These are phyloP conservation scores for Viola odorata DNA, from an alignment of 345 rosid species.

Conservation along the genomic window DNA sequence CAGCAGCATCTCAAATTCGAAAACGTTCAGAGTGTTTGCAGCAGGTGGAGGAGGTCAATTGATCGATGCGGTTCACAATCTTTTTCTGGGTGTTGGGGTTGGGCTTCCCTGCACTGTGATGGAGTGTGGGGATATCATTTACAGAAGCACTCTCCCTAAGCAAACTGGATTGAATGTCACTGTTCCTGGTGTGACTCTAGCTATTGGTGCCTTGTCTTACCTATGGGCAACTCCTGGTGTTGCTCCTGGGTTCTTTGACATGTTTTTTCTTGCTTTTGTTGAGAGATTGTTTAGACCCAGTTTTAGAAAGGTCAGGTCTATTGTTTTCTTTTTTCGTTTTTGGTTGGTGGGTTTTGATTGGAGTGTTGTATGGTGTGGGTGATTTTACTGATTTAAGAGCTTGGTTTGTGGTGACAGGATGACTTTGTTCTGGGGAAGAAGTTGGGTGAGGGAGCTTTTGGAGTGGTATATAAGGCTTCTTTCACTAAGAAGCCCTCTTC, in stretches of 20 bases:
- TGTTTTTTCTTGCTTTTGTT: conserved; percentile 90
- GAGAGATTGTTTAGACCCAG: conserved; percentile 80
- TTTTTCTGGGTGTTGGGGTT: conserved; percentile 91
- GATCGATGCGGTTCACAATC: conserved; percentile 51
- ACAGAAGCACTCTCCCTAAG: conserved; percentile 91
- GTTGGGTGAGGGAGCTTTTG: conserved; percentile 95
- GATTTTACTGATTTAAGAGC: neutral
- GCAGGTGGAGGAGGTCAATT: conserved; percentile 51
- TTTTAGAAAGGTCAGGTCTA: conserved; percentile 51
- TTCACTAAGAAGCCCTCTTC: conserved; percentile 57
- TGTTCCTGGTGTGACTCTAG: conserved; percentile 73
- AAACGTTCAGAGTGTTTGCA: conserved; percentile 23
- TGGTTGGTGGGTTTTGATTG: neutral
- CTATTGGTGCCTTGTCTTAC: conserved; percentile 73
- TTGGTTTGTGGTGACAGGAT: conserved; percentile 50
- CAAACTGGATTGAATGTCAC: conserved; percentile 66
- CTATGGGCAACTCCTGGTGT: conserved; percentile 99
- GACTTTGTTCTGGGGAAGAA: conserved; percentile 93
- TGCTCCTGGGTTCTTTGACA: conserved; percentile 95
- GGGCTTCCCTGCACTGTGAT: conserved; percentile 96
- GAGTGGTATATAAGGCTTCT: conserved; percentile 75
- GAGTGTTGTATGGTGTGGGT: neutral
- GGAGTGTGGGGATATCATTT: conserved; percentile 96
- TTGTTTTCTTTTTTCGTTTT: neutral
- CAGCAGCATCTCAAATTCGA: conserved; percentile 24